Evolutionary conservation across 345 rosid genomes (phyloP), one percentile per base, ranked within the genome.

Genomic region (Salix suchowensis): DNA sequence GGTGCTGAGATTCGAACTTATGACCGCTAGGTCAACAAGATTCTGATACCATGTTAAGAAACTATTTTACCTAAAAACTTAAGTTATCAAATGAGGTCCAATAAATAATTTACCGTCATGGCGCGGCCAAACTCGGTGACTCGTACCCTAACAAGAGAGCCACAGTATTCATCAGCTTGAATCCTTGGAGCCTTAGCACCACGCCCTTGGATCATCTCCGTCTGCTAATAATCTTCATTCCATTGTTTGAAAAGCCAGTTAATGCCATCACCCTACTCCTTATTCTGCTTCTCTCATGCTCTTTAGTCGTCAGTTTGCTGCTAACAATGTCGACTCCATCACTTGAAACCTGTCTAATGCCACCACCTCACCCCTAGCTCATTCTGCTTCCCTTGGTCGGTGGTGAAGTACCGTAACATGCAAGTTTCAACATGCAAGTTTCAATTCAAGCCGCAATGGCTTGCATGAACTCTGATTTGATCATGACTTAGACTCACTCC

Each of bases 1-100:
- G 1, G 1, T 34, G 37, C 0, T 34, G 37, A 4, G 37, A 34
- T 34, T 34, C 7, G 0, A 34, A 34, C 1, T 34, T 0, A 0
- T 34, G 6, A 34, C 6, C 6, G 37, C 37, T 34, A 34, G 37
- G 37, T 34, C 6, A 4, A 34, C 37, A 34, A 5, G 37, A 1
- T 5, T 5, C 6, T 34, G 6, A 34, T 34, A 5, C 0, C 7
- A 34, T 34, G 1, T 34, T 0, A 34, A 32, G 5, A 34, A 34
- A 30, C 4, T 3, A 30, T 28, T 1, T 4, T 4, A 4, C 6
- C 1, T 34, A 34, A 34, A 34, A 34, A 34, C 7, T 34, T 34
- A 5, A 34, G 4, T 1, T 34, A 4, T 34, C 5, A 34, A 0
- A 5, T 34, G 6, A 34, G 0, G 1, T 34, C 5, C 1, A 34